A percentile compares a stretch with the other conserved stretches of the same genome.
Evolutionary conservation across 1,139 yeast genomes (phyloP).

Genomic region (Geotrichum aggregatum): DNA sequence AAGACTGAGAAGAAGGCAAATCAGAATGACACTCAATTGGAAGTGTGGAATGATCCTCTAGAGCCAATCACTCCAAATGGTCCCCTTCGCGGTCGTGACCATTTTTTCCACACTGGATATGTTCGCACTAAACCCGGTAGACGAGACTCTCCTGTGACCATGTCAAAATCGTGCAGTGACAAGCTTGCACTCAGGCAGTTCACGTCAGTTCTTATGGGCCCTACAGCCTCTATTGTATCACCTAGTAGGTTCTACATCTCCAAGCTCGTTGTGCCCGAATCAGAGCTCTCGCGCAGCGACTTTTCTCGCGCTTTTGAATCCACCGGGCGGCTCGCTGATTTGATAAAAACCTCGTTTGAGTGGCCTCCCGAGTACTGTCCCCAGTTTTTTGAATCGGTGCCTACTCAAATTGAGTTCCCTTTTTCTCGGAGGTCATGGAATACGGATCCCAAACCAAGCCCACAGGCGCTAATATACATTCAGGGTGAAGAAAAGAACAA

Average conservation of each 20-base stretch:
- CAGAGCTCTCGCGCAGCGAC: slow-evolving; percentile 38
- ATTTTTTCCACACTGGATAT: slow-evolving; percentile 53
- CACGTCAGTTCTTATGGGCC: slow-evolving; percentile 54
- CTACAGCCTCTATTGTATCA: slow-evolving; percentile 43
- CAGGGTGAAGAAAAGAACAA: slow-evolving; percentile 5
- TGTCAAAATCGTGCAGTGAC: slow-evolving; percentile 85
- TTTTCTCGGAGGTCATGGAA: slow-evolving; percentile 4
- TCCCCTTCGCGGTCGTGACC: slow-evolving; percentile 61
- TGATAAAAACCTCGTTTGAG: not conserved
- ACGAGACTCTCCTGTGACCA: slow-evolving; percentile 61
- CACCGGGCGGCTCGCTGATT: slow-evolving; percentile 18
- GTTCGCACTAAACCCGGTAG: slow-evolving; percentile 93
- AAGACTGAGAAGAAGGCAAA: slow-evolving; percentile 25
- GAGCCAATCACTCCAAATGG: slow-evolving; percentile 31
- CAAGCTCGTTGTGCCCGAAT: slow-evolving; percentile 52
- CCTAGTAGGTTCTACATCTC: slow-evolving; percentile 46
- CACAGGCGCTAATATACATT: slow-evolving; percentile 27
- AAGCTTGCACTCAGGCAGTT: slow-evolving; percentile 64
- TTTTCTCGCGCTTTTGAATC: slow-evolving; percentile 44
- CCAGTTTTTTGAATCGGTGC: slow-evolving; percentile 12
- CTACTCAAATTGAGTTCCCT: slow-evolving; percentile 13
- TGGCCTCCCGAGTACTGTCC: slow-evolving; percentile 5
- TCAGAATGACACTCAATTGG: slow-evolving; percentile 28
- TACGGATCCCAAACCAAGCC: slow-evolving; percentile 26
- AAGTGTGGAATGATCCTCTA: slow-evolving; percentile 29